Evolutionary conservation across 768 basidiomycete genomes (phyloP), one percentile per base, ranked within the genome.

Genomic region (Peribolospora baueri): DNA sequence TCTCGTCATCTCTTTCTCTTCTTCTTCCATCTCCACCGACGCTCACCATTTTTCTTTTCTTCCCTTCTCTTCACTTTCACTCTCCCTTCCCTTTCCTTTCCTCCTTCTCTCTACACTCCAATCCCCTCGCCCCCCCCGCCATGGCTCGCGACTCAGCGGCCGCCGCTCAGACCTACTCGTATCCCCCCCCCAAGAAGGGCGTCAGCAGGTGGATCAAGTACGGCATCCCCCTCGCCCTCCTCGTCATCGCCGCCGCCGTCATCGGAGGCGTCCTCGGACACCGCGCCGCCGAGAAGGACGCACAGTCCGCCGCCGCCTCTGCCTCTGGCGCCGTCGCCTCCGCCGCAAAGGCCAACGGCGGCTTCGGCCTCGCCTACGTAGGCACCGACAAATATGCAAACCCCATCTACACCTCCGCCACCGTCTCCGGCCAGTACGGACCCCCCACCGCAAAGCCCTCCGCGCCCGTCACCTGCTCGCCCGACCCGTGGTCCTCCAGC

Each of bases 281-380:
- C 50, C 76, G 76, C 49, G 68, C 73, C 10, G 65, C 67, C 61
- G 74, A 73, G 56, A 70, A 69, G 45, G 71, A 66, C 57, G 57
- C 38, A 10, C 50, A 48, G 40, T 74, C 73, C 5, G 72, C 72
- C 40, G 74, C 73, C 25, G 77, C 75, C 61, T 74, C 75, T 52
- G 76, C 74, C 39, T 73, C 72, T 14, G 71, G 71, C n/a, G 57
- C 78, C 41, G 82, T 80, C 14, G 65, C 76, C 46, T 84, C 79
- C 63, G 76, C 87, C 39, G 80, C 80, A 2, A 77, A 78, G 5
- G 93, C 88, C 13, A 74, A 88, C 64, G 76, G 77, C 62, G 72
- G 76, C 51, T 91, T 77, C 65, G 74, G 81, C 70, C 72, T 85
- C 54, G 90, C 90, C 0, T 64, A 88, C 38, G 91, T 90, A 65